Conservation (phyloP, 148 eudicot species). For the Heliosperma pusillum region DNA sequence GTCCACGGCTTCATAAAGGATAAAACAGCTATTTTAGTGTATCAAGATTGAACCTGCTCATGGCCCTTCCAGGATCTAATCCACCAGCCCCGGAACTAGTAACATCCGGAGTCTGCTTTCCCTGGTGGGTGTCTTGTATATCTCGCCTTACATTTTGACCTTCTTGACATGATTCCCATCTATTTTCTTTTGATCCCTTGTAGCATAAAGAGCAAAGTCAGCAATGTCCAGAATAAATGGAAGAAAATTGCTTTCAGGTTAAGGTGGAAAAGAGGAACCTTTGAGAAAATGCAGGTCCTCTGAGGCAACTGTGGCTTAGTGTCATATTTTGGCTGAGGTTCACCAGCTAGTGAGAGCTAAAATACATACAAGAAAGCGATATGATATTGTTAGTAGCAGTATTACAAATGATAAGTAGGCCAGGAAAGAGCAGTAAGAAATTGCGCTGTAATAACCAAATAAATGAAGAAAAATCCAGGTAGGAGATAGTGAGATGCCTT, state of each 20-base stretch:
- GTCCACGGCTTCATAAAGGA: no score
- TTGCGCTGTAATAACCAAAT: not conserved
- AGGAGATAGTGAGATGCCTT: slow-evolving; percentile 47
- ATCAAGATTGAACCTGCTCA: slow-evolving; percentile 28
- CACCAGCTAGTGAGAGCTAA: slow-evolving; percentile 73
- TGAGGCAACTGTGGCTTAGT: slow-evolving; percentile 32
- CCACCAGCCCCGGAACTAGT: slow-evolving; percentile 20
- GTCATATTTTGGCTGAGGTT: slow-evolving; percentile 41
- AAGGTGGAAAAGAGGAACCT: slow-evolving; percentile 43
- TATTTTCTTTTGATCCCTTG: slow-evolving; percentile 91
- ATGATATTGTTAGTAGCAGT: not conserved
- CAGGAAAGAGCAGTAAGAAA: not conserved
- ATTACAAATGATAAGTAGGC: not conserved
- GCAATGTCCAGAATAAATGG: slow-evolving; percentile 16
- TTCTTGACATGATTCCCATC: slow-evolving; percentile 44
- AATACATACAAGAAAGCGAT: slow-evolving; percentile 5
- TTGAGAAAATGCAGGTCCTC: slow-evolving; percentile 29
- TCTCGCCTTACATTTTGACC: slow-evolving; percentile 50
- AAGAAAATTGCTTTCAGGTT: slow-evolving; percentile 6
- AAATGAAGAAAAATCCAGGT: slow-evolving; percentile 1
- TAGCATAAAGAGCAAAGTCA: slow-evolving; percentile 35
- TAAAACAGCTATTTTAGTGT: not conserved
- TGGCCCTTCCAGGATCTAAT: slow-evolving; percentile 17
- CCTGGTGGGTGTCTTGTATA: slow-evolving; percentile 10
- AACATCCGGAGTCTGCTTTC: slow-evolving; percentile 20